A percentile compares a stretch with the other conserved stretches of the same genome.
These are phyloP conservation scores for Astrothelium subdiscretum DNA, from an alignment of 495 filamentous ascomycete species.

Conservation along the genomic window DNA sequence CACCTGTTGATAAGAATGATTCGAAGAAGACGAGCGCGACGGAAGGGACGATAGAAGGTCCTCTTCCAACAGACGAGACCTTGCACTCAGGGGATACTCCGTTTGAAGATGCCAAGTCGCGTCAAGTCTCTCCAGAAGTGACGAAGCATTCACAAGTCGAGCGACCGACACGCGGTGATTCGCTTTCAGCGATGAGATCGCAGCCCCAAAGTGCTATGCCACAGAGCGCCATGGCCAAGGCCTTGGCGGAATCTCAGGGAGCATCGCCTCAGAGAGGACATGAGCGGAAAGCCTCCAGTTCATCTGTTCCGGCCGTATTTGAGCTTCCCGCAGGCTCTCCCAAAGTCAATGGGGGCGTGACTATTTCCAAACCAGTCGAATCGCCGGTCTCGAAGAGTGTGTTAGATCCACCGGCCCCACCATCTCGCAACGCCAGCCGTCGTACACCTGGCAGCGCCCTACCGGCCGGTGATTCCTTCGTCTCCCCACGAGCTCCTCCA, in stretches of 20 bases:
- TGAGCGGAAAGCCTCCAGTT: slow-evolving; percentile 21
- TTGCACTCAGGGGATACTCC: slow-evolving; percentile 13
- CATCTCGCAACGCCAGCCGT: slow-evolving; percentile 25
- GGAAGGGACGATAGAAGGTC: not conserved
- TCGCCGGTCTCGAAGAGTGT: slow-evolving; percentile 25
- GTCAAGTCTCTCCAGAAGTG: not conserved
- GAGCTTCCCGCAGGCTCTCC: not conserved
- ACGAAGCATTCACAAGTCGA: slow-evolving; percentile 16
- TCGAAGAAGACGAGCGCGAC: not conserved
- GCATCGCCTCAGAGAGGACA: slow-evolving; percentile 4
- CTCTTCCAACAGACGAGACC: slow-evolving; percentile 1
- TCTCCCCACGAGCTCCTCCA: slow-evolving; percentile 50
- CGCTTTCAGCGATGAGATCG: slow-evolving; percentile 27
- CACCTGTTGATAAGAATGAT: not conserved
- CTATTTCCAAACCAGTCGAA: slow-evolving; percentile 26
- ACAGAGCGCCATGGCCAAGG: slow-evolving; percentile 3
- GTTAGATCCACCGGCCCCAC: slow-evolving; percentile 18
- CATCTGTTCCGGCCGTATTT: slow-evolving; percentile 11
- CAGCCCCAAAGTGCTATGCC: slow-evolving; percentile 12
- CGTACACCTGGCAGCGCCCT: slow-evolving; percentile 32
- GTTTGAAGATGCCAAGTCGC: slow-evolving; percentile 15
- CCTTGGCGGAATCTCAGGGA: not conserved
- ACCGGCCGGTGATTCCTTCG: slow-evolving; percentile 45
- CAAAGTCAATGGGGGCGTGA: slow-evolving; percentile 17
- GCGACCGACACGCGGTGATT: slow-evolving; percentile 48